Percentiles rank a stretch among this genome's conserved stretches.
Conservation (phyloP, 192 early-diverging fungal genomes). For the Umbelopsis isabellina region DNA sequence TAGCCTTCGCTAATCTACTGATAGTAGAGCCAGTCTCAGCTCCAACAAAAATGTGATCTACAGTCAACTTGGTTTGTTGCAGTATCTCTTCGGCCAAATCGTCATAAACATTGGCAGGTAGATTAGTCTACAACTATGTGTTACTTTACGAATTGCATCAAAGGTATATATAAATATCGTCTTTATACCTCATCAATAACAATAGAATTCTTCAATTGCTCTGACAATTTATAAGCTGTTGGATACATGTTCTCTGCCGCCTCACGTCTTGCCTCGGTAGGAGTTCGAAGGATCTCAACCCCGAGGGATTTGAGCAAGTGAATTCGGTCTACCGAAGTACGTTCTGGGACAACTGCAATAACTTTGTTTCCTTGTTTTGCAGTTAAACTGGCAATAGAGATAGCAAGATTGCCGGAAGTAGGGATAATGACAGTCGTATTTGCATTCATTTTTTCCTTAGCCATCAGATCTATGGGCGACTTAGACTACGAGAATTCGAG, state of each 20-base stretch:
- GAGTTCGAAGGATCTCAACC: slow-evolving; percentile 72
- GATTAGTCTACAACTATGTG: not conserved
- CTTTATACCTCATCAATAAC: slow-evolving; percentile 66
- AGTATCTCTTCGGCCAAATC: slow-evolving; percentile 67
- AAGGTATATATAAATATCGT: not conserved
- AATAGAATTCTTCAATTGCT: slow-evolving; percentile 50
- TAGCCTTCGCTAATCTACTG: slow-evolving; percentile 58
- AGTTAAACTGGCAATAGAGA: slow-evolving; percentile 65
- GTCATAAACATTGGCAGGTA: slow-evolving; percentile 37
- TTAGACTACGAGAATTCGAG: not conserved
- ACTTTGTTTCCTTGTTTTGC: slow-evolving; percentile 48
- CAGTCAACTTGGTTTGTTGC: slow-evolving; percentile 49
- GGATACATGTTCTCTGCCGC: slow-evolving; percentile 67
- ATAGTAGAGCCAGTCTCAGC: slow-evolving; percentile 70
- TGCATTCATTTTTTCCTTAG: slow-evolving; percentile 5
- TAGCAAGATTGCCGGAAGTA: slow-evolving; percentile 70
- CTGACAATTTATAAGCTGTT: slow-evolving; percentile 59
- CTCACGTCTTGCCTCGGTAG: slow-evolving; percentile 65
- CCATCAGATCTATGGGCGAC: slow-evolving; percentile 2
- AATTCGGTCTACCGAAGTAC: slow-evolving; percentile 72
- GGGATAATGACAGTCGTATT: slow-evolving; percentile 66
- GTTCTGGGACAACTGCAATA: slow-evolving; percentile 68
- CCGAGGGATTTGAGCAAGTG: slow-evolving; percentile 65
- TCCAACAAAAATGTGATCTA: slow-evolving; percentile 69
- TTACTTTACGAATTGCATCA: not conserved